Conservation (phyloP, 495 filamentous ascomycete species). For the Baudoinia panamericana region DNA sequence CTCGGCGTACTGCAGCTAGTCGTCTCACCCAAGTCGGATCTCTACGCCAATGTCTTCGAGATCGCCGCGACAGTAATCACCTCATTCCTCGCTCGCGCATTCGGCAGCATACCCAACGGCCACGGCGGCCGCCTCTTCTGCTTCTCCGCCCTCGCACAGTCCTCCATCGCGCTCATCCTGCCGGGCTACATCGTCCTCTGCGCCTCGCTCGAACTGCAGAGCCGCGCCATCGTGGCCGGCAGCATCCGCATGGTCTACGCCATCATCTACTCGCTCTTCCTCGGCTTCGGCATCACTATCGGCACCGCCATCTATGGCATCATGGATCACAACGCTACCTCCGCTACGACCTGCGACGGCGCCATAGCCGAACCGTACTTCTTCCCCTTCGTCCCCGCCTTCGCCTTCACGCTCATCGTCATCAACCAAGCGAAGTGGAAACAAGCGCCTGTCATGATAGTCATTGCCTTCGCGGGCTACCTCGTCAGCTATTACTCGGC, state of each 20-base stretch:
- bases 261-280: slow-evolving; percentile 86
- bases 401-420: slow-evolving; percentile 67
- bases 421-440: slow-evolving; percentile 87
- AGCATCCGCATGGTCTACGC: slow-evolving; percentile 93
- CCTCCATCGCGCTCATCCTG: slow-evolving; percentile 81
- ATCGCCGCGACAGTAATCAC: slow-evolving; percentile 76
- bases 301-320: slow-evolving; percentile 82
- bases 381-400: slow-evolving; percentile 63
- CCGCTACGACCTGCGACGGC: slow-evolving; percentile 55
- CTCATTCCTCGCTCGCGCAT: slow-evolving; percentile 76
- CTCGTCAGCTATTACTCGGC: slow-evolving; percentile 72
- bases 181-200: slow-evolving; percentile 79
- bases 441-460: slow-evolving; percentile 73
- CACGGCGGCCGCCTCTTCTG: slow-evolving; percentile 60
- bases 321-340: slow-evolving; percentile 61
- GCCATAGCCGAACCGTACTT: slow-evolving; percentile 50
- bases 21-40: slow-evolving; percentile 62
- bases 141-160: slow-evolving; percentile 84
- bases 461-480: slow-evolving; percentile 76
- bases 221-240: slow-evolving; percentile 71
- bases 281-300: slow-evolving; percentile 95
- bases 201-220: slow-evolving; percentile 78
- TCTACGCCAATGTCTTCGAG: slow-evolving; percentile 84
- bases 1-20: slow-evolving; percentile 73
- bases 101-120: slow-evolving; percentile 58